Conservation (phyloP, 306 rosid genomes). For the Oemleria cerasiformis region DNA sequence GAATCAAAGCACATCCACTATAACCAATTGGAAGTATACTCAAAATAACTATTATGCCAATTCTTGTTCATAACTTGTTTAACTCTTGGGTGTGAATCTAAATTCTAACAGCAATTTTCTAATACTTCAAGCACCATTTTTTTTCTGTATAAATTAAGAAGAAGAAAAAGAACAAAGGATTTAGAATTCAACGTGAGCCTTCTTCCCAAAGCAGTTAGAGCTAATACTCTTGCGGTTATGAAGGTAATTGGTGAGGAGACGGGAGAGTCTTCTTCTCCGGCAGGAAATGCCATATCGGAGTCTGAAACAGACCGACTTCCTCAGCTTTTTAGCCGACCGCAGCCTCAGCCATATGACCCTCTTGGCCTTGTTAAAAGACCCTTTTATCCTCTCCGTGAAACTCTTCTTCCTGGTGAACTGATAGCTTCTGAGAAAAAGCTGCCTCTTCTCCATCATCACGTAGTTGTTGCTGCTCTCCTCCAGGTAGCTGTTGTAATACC, state of each 20-base stretch:
- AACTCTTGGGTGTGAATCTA: constrained; percentile 2
- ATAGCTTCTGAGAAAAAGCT: constrained; percentile 74
- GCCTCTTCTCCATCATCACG: constrained; percentile 75
- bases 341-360: constrained; percentile 50
- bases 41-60: not conserved
- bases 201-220: constrained; percentile 45
- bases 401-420: constrained; percentile 64
- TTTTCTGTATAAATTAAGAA: no score
- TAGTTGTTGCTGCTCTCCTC: constrained; percentile 30
- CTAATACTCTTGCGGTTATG: constrained; percentile 21
- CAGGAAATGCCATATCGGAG: constrained; percentile 48
- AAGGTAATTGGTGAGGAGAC: constrained; percentile 31
- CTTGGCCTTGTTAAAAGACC: constrained; percentile 51
- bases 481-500: constrained; percentile 18
- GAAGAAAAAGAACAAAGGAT: no score
- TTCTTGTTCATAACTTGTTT: constrained; percentile 2
- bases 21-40: not conserved
- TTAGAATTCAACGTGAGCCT: no score
- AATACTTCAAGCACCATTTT: not conserved
- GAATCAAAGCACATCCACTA: not conserved
- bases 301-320: constrained; percentile 38
- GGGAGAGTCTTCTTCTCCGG: constrained; percentile 56
- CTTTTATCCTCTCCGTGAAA: constrained; percentile 49
- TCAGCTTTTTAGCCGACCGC: constrained; percentile 35
- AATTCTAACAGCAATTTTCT: not conserved